Base-by-base conservation (phyloP, 345 rosid species). In the Adansonia digitata region DNA sequence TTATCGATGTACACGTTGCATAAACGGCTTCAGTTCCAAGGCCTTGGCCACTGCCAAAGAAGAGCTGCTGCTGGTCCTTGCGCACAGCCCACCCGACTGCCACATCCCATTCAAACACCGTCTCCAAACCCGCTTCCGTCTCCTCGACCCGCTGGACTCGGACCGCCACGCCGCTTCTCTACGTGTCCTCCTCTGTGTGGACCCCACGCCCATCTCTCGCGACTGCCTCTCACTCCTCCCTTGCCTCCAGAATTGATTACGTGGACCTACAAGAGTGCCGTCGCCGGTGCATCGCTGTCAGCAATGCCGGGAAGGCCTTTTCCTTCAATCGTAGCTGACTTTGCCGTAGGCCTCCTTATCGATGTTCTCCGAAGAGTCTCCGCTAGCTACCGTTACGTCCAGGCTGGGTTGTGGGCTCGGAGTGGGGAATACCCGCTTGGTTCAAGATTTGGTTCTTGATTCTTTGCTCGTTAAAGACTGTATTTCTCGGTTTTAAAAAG, bases 201-300 rank as follows among this genome's bases (percentile, higher is more conserved):
- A 81, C 46, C 78, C 75, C 53, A 7, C 40, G 2, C 83, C 83
- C 29, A 42, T 87, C 73, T 60, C 80, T 35, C 51, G 81, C 73
- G 60, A 69, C 31, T 67, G 62, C 34, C 78, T 85, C 61, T 64
- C 72, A 51, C 77, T 76, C 72, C 75, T 85, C 45, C 84, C 85
- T 13, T 65, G 67, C 57, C 74, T 85, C 35, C 45, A 80, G 90
- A 46, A 7, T 81, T 7, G 88, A 83, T 71, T 81, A 86, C 18
- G 39, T 85, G 45, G 88, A 85, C 79, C 79, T 86, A 40, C 51
- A 11, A 18, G 86, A 85, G 77, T 86, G 88, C 76, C 82, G 82
- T 31, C 75, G 73, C 53, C 80, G 88, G n/a, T 74, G 81, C 59
- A 70, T 87, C 62, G 43, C 69, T 53, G 81, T 83, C 37, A 85